Base-by-base conservation (phyloP, 163 green algal species). In the Coccomyxa subellipsoidea region DNA sequence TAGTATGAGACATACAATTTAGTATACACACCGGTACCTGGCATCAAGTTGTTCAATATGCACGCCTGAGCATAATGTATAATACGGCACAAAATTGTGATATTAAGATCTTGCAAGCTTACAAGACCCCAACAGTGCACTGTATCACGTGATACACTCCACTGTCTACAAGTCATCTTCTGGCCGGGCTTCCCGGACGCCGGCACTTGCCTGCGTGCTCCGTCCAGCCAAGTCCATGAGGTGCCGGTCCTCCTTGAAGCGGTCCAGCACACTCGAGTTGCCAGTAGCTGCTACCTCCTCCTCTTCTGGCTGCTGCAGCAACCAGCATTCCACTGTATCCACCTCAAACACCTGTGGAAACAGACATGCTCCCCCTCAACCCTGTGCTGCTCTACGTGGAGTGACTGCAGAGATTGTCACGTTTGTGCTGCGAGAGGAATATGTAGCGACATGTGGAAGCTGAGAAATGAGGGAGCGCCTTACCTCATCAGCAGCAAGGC, bases 241-340 rank as follows among this genome's bases (percentile, higher is more conserved):
- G 35, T 84, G 82, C 35, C 81, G 77, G 80, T 93, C 88, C 38
- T 90, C 87, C 27, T 84, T 85, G 23, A 84, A 81, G 71, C 83
- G 86, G 35, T 84, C n/a, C 59, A 90, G 81, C n/a, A 83, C 79
- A 77, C 82, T 85, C 25, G 59, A 59, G 37, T 84, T 59, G 10
- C 53, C 72, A 54, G 37, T 76, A 27, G 66, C 40, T 12, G 37
- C 47, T 69, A 54, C 12, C 32, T 25, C 89, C 23, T 84, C 86
- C 36, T 90, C 86, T 9, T 84, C 82, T 47, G 86, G 89, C 79
- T 87, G 76, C 38, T 84, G 76, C 76, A 92, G 79, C 82, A 90
- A 82, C 90, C 90, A 94, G 69, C 80, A 87, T 73, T 94, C 90
- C 4, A 94, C 80, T 5, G 84, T 78, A 35, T 90, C 87, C 21